Percentiles rank a stretch among this genome's conserved stretches.
These are phyloP conservation scores for Ceratobasidium sp. DNA, from an alignment of 1,284 basidiomycete species.

Conservation along the genomic window DNA sequence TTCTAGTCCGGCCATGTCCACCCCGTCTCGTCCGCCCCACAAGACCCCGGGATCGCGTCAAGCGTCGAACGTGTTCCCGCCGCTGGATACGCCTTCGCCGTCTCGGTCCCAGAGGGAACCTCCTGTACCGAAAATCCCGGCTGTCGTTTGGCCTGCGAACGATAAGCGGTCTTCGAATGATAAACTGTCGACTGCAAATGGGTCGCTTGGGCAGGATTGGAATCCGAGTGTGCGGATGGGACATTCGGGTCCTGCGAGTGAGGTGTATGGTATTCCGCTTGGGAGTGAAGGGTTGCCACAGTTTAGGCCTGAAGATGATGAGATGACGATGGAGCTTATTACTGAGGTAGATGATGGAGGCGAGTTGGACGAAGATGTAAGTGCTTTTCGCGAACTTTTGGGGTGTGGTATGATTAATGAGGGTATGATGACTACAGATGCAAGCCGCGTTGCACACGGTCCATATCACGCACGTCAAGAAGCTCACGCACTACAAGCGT, in stretches of 20 bases:
- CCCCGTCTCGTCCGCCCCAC: slow-evolving; percentile 23
- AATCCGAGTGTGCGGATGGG: slow-evolving; percentile 28
- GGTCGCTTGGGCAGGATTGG: slow-evolving; percentile 30
- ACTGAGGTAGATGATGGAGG: slow-evolving; percentile 73
- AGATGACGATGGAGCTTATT: slow-evolving; percentile 72
- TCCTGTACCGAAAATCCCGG: not conserved
- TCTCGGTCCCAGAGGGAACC: not conserved
- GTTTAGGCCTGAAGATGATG: slow-evolving; percentile 55
- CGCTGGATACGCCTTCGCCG: slow-evolving; percentile 23
- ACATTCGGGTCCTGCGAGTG: slow-evolving; percentile 29
- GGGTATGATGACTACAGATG: slow-evolving; percentile 30
- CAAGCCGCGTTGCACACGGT: slow-evolving; percentile 65
- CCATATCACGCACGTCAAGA: slow-evolving; percentile 70
- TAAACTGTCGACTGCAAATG: not conserved
- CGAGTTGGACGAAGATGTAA: slow-evolving; percentile 76
- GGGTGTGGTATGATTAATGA: not conserved
- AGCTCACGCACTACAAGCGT: slow-evolving; percentile 78
- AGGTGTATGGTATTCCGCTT: slow-evolving; percentile 41
- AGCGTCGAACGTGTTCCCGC: slow-evolving; percentile 33
- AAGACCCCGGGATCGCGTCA: slow-evolving; percentile 26
- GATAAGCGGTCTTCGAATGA: not conserved
- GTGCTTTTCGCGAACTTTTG: slow-evolving; percentile 43
- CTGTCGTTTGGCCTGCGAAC: slow-evolving; percentile 23
- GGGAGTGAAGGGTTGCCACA: slow-evolving; percentile 34
- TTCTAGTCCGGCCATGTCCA: not conserved